These are phyloP conservation scores for Candida qinlingensis DNA, from an alignment of 805 yeast species.

Conservation along the genomic window DNA sequence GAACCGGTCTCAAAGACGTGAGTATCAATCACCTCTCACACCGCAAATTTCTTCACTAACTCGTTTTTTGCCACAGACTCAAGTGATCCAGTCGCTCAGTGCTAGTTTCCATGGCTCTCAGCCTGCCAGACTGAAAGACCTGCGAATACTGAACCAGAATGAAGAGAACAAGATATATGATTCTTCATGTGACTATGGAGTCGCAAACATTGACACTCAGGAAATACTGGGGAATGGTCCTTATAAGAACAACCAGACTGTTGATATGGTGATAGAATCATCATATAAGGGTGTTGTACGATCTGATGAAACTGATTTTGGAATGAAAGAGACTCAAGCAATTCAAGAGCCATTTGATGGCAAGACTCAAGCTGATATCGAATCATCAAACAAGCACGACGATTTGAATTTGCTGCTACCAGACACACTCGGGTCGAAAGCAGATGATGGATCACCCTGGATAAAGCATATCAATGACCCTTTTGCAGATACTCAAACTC, in stretches of 20 bases:
- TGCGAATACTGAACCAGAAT: slow-evolving; percentile 12
- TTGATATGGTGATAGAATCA: not conserved
- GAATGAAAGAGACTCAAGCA: not conserved
- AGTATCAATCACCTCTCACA: not conserved
- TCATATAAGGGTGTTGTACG: not conserved
- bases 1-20: slow-evolving; percentile 4
- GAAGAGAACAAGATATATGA: slow-evolving; percentile 23
- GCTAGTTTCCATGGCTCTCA: slow-evolving; percentile 4
- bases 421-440: not conserved
- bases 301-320: not conserved
- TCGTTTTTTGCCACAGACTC: slow-evolving; percentile 11
- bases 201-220: slow-evolving; percentile 16
- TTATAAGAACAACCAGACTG: too few species aligned
- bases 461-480: slow-evolving; percentile 3
- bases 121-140: slow-evolving; percentile 4
- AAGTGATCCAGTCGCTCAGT: slow-evolving; percentile 12
- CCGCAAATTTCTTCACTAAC: too few species aligned
- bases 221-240: slow-evolving; percentile 8
- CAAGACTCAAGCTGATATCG: not conserved
- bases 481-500: slow-evolving; percentile 7
- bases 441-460: not conserved
- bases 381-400: not conserved
- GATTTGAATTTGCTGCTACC: too few species aligned
- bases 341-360: not conserved
- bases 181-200: slow-evolving; percentile 20